Percentiles rank a stretch among this genome's conserved stretches.
These are phyloP conservation scores for Fragilariopsis cylindrus DNA, from an alignment of 108 stramenopile genomes.

Conservation along the genomic window DNA sequence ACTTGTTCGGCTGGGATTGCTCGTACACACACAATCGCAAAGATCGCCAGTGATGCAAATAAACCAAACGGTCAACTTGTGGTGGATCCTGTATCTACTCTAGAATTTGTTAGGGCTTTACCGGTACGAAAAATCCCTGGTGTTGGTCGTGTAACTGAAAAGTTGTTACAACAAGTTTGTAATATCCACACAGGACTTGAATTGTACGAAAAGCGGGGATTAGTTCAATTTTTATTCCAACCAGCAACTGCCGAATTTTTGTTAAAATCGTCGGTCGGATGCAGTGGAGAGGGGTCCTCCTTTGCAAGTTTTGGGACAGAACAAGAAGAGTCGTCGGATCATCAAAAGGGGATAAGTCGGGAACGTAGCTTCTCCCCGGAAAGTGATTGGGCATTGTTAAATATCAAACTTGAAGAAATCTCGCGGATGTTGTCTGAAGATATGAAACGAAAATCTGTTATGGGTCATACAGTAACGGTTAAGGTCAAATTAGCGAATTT, in stretches of 20 bases:
- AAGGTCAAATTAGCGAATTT: slow-evolving; percentile 86
- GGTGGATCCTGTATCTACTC: slow-evolving; percentile 61
- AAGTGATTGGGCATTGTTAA: slow-evolving; percentile 55
- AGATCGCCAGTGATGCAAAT: slow-evolving; percentile 90
- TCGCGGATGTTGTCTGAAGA: slow-evolving; percentile 55
- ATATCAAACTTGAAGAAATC: slow-evolving; percentile 65
- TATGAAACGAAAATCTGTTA: slow-evolving; percentile 59
- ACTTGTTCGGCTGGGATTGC: slow-evolving; percentile 95
- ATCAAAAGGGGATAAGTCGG: slow-evolving; percentile 85
- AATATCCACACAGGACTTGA: slow-evolving; percentile 80
- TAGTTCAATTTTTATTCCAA: slow-evolving; percentile 65
- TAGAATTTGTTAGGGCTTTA: slow-evolving; percentile 73
- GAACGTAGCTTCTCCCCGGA: slow-evolving; percentile 89
- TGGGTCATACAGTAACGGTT: slow-evolving; percentile 71
- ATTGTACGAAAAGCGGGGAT: slow-evolving; percentile 71
- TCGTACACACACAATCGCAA: slow-evolving; percentile 88
- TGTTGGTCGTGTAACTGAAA: slow-evolving; percentile 94
- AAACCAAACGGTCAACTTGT: slow-evolving; percentile 96
- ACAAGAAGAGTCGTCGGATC: slow-evolving; percentile 22
- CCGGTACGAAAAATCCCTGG: slow-evolving; percentile 82
- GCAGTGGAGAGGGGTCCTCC: slow-evolving; percentile 12
- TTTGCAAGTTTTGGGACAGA: not conserved
- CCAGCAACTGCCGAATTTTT: slow-evolving; percentile 69
- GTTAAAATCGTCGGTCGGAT: slow-evolving; percentile 71
- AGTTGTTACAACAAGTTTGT: slow-evolving; percentile 65